Base-by-base conservation (phyloP, 2,329 filamentous ascomycete species). In the Geoglossum cookeanum region DNA sequence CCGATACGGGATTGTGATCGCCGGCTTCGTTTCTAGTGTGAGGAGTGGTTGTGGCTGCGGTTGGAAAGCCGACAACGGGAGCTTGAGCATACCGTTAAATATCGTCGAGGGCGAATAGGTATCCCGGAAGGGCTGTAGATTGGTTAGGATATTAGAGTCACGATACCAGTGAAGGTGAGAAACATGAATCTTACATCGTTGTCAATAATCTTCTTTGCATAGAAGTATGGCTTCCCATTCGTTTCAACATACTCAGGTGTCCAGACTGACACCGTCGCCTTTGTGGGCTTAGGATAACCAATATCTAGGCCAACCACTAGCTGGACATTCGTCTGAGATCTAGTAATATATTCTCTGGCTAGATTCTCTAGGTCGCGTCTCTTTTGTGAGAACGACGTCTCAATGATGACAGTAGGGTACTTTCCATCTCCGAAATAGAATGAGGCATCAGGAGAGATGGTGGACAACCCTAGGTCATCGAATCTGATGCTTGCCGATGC, bases 291-390 rank as follows among this genome's bases (percentile, higher is more conserved):
- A 6, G 15, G 54, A 55, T 55, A 55, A 13, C 30, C 54, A 39
- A 55, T 45, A 45, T 55, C 30, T 2, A 55, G n/a, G 30, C 54
- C 54, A 45, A 55, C 39, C 15, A 55, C 54, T 17, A 55, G 13
- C 39, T 45, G 4, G 33, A 55, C 11, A 29, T 55, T 45, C n/a
- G 6, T 29, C 4, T 29, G 32, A 22, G 54, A 30, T 13, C 33
- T n/a, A 8, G 6, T 6, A 29, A 55, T 55, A 39, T 45, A 55
- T 15, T 55, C 30, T 5, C 6, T 8, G 13, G 54, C 54, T 5
- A 55, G 30, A 3, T 29, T 15, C 5, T 48, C 6, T 29, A 55
- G n/a, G 32, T 35, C 54, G 15, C n/a, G 4, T 47, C 22, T 55
- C 30, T 55, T 55, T 29, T 55, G 5, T 29, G 54, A 44, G 54